These are phyloP conservation scores for Eremomyces bilateralis DNA, from an alignment of 495 filamentous ascomycete species.

Conservation along the genomic window DNA sequence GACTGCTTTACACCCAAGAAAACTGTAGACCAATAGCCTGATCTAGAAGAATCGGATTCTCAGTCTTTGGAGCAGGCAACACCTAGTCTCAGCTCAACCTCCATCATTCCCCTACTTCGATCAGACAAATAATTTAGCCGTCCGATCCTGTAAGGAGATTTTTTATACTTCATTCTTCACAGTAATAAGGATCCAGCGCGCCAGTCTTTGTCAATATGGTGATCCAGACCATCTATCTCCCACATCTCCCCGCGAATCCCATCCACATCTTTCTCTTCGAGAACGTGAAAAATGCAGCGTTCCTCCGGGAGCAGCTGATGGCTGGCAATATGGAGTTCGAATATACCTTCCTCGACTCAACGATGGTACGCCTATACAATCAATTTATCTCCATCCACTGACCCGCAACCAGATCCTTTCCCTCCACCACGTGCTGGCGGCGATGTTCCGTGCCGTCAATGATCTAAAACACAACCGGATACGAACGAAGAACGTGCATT, in stretches of 20 bases:
- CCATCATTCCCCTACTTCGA: too few relatives aligned
- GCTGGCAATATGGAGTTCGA: constrained; percentile 64
- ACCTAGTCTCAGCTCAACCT: too few relatives aligned
- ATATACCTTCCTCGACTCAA: constrained; percentile 83
- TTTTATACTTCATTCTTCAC: too few relatives aligned
- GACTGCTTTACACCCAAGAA: too few relatives aligned
- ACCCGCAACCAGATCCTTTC: constrained; percentile 33
- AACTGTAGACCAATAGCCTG: too few relatives aligned
- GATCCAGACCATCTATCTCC: constrained; percentile 36
- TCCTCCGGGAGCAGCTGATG: constrained; percentile 60
- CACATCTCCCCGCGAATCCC: constrained; percentile 44
- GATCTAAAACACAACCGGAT: constrained; percentile 36
- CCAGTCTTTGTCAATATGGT: not conserved
- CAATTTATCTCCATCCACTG: constrained; percentile 1
- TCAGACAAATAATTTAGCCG: too few relatives aligned
- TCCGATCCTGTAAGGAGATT: too few relatives aligned
- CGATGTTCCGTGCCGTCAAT: constrained; percentile 57
- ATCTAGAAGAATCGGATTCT: too few relatives aligned
- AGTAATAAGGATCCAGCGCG: too few relatives aligned
- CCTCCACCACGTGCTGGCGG: constrained; percentile 48
- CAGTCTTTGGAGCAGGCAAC: too few relatives aligned
- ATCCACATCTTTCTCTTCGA: constrained; percentile 55
- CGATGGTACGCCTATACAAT: constrained; percentile 24
- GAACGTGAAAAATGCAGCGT: constrained; percentile 51
- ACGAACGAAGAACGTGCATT: constrained; percentile 73